Evolutionary conservation across 2,329 filamentous ascomycete genomes (phyloP).

Genomic region (Fusarium verticillioides): DNA sequence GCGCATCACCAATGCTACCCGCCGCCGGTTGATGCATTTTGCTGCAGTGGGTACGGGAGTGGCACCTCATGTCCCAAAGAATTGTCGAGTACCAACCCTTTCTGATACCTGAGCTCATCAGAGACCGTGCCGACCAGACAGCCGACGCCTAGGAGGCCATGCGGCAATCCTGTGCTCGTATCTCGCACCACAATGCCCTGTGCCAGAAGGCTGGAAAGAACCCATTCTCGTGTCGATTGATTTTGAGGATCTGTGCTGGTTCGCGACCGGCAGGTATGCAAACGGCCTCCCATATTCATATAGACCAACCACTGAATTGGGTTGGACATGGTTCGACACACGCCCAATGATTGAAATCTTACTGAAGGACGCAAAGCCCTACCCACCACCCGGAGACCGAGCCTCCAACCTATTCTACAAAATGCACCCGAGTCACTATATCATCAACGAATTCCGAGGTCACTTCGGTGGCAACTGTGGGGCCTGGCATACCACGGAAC

Average conservation of each 20-base stretch:
- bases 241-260: background rate
- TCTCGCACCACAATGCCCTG: background rate
- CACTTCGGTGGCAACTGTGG: background rate
- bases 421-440: background rate
- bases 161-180: background rate
- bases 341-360: background rate
- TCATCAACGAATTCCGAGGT: background rate
- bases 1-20: background rate
- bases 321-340: background rate
- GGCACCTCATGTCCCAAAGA: rapidly evolving
- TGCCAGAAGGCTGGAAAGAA: background rate
- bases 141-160: too few relatives aligned
- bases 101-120: background rate
- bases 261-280: background rate
- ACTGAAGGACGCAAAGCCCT: background rate
- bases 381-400: background rate
- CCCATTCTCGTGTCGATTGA: background rate
- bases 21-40: background rate
- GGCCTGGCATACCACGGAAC: background rate
- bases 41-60: background rate
- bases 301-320: background rate
- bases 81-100: background rate
- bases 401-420: too few relatives aligned
- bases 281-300: background rate
- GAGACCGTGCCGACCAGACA: background rate